phyloP scores from a whole-genome alignment of 441 rosid genomes.

The Gossypium schwendimanii region DNA sequence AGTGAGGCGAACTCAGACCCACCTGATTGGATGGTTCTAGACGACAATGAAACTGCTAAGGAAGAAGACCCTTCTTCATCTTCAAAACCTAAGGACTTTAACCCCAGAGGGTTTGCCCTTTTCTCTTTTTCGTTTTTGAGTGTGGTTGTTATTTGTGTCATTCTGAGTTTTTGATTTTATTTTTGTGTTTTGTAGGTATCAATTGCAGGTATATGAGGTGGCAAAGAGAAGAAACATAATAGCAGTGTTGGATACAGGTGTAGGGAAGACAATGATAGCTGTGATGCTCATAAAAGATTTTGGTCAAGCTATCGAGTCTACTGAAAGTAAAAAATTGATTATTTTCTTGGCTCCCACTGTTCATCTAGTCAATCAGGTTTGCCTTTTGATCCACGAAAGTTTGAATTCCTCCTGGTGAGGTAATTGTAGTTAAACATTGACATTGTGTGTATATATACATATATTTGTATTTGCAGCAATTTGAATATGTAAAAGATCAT shows the following conservation, averaged over 20 bases:
- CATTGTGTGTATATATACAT: not conserved
- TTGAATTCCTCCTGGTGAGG: not conserved
- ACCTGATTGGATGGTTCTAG: slow-evolving; percentile 14
- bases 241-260: slow-evolving; percentile 62
- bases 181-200: slow-evolving; percentile 35
- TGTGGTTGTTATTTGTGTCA: slow-evolving; percentile 10
- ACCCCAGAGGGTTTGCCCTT: slow-evolving; percentile 42
- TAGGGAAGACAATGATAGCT: slow-evolving; percentile 63
- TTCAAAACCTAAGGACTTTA: slow-evolving; percentile 17
- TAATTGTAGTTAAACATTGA: not conserved
- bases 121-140: not conserved
- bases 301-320: slow-evolving; percentile 29
- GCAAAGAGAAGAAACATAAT: slow-evolving; percentile 63
- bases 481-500: slow-evolving; percentile 37
- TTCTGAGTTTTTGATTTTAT: not conserved
- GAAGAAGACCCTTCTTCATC: slow-evolving; percentile 8
- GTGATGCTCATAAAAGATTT: slow-evolving; percentile 59
- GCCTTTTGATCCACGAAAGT: not conserved
- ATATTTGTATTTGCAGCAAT: slow-evolving; percentile 50
- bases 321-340: slow-evolving; percentile 37
- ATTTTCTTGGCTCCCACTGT: slow-evolving; percentile 81
- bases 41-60: not conserved
- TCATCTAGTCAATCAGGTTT: slow-evolving; percentile 71
- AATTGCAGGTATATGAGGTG: slow-evolving; percentile 54
- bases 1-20: slow-evolving; percentile 29